Evolutionary conservation across 805 yeast species (phyloP).

Genomic region (Saccharomyces cerevisiae): DNA sequence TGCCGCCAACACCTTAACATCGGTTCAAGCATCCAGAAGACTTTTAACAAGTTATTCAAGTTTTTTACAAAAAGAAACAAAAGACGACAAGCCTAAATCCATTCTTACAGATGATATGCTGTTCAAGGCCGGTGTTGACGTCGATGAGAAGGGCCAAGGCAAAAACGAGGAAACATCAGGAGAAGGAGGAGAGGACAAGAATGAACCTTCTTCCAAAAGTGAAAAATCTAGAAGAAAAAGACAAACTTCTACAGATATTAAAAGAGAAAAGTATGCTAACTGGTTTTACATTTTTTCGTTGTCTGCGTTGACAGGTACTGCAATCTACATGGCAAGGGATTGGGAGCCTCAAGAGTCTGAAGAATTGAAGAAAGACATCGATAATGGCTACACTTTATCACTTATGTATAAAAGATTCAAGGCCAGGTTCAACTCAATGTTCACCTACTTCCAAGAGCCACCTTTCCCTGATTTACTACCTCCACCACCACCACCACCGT

Average conservation of each 20-base stretch:
- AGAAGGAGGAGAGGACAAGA: slow-evolving; percentile 10
- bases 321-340: slow-evolving; percentile 66
- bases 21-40: not conserved
- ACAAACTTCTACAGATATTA: slow-evolving; percentile 66
- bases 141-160: slow-evolving; percentile 27
- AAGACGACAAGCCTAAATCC: slow-evolving; percentile 33
- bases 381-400: slow-evolving; percentile 59
- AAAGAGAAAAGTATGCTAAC: slow-evolving; percentile 76
- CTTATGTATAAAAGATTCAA: slow-evolving; percentile 61
- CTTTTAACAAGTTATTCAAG: slow-evolving; percentile 4
- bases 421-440: slow-evolving; percentile 64
- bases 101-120: slow-evolving; percentile 75
- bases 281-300: slow-evolving; percentile 54
- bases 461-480: slow-evolving; percentile 89
- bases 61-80: slow-evolving; percentile 9
- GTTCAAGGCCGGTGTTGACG: slow-evolving; percentile 76
- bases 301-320: slow-evolving; percentile 44
- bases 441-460: slow-evolving; percentile 85
- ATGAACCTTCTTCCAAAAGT: slow-evolving; percentile 12
- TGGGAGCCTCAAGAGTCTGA: slow-evolving; percentile 76
- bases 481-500: slow-evolving; percentile 82
- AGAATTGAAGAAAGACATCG: slow-evolving; percentile 44
- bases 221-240: slow-evolving; percentile 41
- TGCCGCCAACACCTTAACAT: not conserved
- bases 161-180: slow-evolving; percentile 6